Base-by-base conservation (phyloP, 2,329 filamentous ascomycete genomes). In the Colletotrichum horii region DNA sequence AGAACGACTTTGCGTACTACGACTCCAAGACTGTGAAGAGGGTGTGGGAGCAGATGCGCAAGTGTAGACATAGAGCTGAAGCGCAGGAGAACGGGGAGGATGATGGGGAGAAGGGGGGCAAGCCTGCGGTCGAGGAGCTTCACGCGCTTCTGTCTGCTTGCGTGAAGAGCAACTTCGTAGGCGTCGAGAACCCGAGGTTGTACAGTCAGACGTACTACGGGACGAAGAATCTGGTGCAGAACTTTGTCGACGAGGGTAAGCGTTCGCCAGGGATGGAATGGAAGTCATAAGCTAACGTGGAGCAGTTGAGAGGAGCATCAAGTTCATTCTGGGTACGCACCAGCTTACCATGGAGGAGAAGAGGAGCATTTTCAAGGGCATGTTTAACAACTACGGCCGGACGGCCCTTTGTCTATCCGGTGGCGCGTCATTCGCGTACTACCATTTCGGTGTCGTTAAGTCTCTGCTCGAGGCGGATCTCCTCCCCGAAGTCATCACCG, bases 131-230 rank as follows among this genome's bases (percentile, higher is more conserved):
- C 4, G 94, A 96, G 77, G 95, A 97, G 70, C 88, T 99, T 70
- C 93, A 93, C 77, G 90, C 90, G 1, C 85, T 98, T 75, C 88
- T 97, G 24, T 95, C 98, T 86, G 95, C 95, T 16, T 98, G 96
- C 82, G 94, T 98, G 80, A 99, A 98, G 89, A 98, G 96, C 85
- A 98, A 99, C 82, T 99, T 98, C 84, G 95, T 95, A 22, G 97
- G 97, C 0, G 93, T 98, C 16, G 97, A 99, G 84, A 98, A 98
- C 80, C 93, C 96, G 12, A 91, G 95, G 70, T 86, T 99, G n/a
- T 99, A 99, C 83, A 98, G 95, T 80, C 96, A 98, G 86, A 98
- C 96, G 4, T 99, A 99, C 83, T 98, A 96, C 80, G 97, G 97
- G 36, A 98, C 97, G n/a, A 99, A 99, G 84, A 92, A 97, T 76